These are phyloP conservation scores for Aspergillus clavatus DNA, from an alignment of 2,329 filamentous ascomycete genomes.

Conservation along the genomic window DNA sequence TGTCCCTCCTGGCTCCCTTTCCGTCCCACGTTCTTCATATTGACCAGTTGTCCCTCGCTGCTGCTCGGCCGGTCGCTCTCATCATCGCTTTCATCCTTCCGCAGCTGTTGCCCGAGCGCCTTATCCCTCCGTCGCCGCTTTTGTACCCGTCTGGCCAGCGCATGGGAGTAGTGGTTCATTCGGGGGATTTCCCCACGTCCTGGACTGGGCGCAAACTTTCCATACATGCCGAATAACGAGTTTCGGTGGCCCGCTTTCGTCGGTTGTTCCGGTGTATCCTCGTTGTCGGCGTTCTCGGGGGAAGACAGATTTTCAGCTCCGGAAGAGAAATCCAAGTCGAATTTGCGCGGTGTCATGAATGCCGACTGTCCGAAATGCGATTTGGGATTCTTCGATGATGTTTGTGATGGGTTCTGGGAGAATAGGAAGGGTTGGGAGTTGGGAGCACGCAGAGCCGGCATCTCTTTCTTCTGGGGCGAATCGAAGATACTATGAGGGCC, in stretches of 20 bases:
- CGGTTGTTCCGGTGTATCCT: conserved; percentile 44
- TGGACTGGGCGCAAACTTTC: conserved; percentile 45
- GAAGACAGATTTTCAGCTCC: conserved; percentile 45
- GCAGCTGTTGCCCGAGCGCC: conserved; percentile 41
- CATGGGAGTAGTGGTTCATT: conserved; percentile 44
- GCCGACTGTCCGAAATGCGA: conserved; percentile 38
- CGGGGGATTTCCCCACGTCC: conserved; percentile 63
- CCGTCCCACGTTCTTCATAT: conserved; percentile 10
- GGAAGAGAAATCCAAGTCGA: conserved; percentile 46
- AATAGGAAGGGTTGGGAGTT: conserved; percentile 49
- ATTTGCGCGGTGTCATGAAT: conserved; percentile 48
- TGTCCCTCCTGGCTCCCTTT: conserved; percentile 17
- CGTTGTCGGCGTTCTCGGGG: conserved; percentile 43
- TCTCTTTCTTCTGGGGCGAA: conserved; percentile 46
- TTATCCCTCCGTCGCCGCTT: conserved; percentile 48
- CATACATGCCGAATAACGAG: conserved; percentile 40
- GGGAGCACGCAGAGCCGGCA: conserved; percentile 46
- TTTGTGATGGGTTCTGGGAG: conserved; percentile 32
- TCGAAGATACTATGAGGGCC: conserved; percentile 40
- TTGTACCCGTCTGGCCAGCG: conserved; percentile 42
- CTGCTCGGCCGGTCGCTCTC: conserved; percentile 38
- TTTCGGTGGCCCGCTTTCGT: conserved; percentile 34
- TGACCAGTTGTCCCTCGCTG: conserved; percentile 33
- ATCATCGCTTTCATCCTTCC: conserved; percentile 38
- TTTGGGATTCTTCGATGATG: conserved; percentile 28